These are phyloP conservation scores for Serpula lacrymans DNA, from an alignment of 768 basidiomycete genomes.

Conservation along the genomic window DNA sequence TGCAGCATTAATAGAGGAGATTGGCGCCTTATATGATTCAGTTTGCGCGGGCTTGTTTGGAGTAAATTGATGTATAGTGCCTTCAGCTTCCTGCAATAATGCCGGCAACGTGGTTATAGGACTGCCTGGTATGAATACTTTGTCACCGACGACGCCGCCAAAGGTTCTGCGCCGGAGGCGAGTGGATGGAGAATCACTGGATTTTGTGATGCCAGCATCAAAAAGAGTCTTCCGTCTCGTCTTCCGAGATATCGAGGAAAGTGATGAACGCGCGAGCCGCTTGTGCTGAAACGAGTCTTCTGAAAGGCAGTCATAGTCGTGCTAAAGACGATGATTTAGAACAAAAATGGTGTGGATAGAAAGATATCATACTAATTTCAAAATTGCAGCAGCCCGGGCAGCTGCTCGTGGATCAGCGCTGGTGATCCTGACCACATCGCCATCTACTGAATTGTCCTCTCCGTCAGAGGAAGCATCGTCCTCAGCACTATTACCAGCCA, in stretches of 20 bases:
- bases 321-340: constrained; percentile 37
- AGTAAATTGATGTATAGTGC: constrained; percentile 25
- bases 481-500: constrained; percentile 7
- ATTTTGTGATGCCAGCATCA: constrained; percentile 29
- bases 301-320: constrained; percentile 80
- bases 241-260: constrained; percentile 29
- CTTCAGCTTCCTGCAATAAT: constrained; percentile 53
- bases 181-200: no score
- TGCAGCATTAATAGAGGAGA: no score
- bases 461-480: constrained; percentile 22
- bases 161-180: constrained; percentile 28
- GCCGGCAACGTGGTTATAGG: constrained; percentile 49
- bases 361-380: constrained; percentile 65
- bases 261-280: constrained; percentile 27
- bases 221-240: constrained; percentile 33
- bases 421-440: constrained; percentile 72
- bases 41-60: constrained; percentile 2
- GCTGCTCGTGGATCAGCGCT: constrained; percentile 84
- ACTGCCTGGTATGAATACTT: constrained; percentile 53
- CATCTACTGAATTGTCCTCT: constrained; percentile 31
- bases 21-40: no score
- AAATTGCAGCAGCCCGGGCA: constrained; percentile 88
- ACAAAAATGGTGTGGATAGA: constrained; percentile 3
- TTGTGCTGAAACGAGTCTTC: constrained; percentile 27
- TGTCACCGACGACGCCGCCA: constrained; percentile 44